Evolutionary conservation across 345 rosid genomes (phyloP).

Genomic region (Hibiscus mutabilis): DNA sequence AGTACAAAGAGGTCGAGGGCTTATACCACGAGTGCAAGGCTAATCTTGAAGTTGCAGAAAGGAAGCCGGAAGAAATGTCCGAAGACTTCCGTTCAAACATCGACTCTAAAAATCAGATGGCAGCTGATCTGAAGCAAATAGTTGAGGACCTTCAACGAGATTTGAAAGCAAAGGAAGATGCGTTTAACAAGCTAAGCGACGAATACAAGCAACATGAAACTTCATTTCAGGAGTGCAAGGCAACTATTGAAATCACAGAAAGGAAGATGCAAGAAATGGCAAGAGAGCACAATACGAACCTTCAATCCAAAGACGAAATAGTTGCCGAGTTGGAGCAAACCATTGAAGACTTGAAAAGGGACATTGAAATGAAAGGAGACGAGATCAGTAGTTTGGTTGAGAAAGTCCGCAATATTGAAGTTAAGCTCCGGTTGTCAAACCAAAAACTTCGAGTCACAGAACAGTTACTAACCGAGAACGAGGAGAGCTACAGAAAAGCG

Average conservation of each 20-base stretch:
- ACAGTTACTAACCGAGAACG: slow-evolving; percentile 59
- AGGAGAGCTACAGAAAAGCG: too few relatives aligned
- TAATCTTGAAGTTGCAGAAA: slow-evolving; percentile 35
- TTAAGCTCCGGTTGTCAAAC: slow-evolving; percentile 78
- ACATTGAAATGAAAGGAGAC: slow-evolving; percentile 70
- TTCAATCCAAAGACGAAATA: slow-evolving; percentile 32
- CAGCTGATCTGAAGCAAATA: slow-evolving; percentile 34
- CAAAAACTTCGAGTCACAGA: slow-evolving; percentile 91
- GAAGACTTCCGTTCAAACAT: slow-evolving; percentile 34
- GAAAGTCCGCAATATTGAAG: slow-evolving; percentile 52
- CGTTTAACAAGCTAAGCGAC: slow-evolving; percentile 28
- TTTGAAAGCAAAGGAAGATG: slow-evolving; percentile 37
- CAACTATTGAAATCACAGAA: slow-evolving; percentile 32
- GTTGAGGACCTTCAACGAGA: slow-evolving; percentile 44
- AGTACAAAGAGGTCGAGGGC: slow-evolving; percentile 33
- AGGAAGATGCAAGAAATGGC: slow-evolving; percentile 39
- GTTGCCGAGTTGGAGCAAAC: slow-evolving; percentile 47
- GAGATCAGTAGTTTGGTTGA: slow-evolving; percentile 48
- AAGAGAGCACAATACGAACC: slow-evolving; percentile 22
- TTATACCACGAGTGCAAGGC: slow-evolving; percentile 35
- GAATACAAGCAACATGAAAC: slow-evolving; percentile 32
- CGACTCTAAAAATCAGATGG: slow-evolving; percentile 30
- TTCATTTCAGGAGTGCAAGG: slow-evolving; percentile 29
- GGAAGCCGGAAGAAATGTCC: slow-evolving; percentile 33
- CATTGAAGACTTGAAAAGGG: slow-evolving; percentile 19